Percentiles rank a stretch among this genome's conserved stretches.
phyloP scores from a whole-genome alignment of 1,139 yeast species.

The Pichia sorboxylosa region DNA sequence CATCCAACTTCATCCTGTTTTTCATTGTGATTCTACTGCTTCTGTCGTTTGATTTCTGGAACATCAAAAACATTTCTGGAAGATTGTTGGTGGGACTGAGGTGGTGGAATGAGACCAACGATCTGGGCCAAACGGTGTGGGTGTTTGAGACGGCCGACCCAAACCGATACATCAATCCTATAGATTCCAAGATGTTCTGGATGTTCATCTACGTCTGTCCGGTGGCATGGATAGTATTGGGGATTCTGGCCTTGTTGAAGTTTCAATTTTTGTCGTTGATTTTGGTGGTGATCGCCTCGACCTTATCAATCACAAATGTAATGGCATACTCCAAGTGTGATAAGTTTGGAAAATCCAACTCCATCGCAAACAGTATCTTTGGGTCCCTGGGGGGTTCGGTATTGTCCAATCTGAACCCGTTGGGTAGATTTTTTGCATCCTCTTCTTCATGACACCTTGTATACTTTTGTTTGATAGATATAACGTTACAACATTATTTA shows the following conservation, averaged over 20 bases:
- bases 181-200: conserved; percentile 89
- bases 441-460: background rate
- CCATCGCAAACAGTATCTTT: conserved; percentile 24
- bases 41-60: conserved; percentile 87
- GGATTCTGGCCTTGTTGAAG: conserved; percentile 64
- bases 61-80: conserved; percentile 83
- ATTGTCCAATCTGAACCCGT: conserved; percentile 41
- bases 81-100: conserved; percentile 81
- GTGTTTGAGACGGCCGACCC: conserved; percentile 86
- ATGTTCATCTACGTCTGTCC: conserved; percentile 64
- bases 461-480: background rate
- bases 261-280: conserved; percentile 66
- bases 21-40: conserved; percentile 69
- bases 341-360: conserved; percentile 73
- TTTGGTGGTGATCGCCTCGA: conserved; percentile 52
- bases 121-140: conserved; percentile 69
- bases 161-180: conserved; percentile 71
- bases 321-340: conserved; percentile 88
- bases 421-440: conserved; percentile 19
- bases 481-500: background rate
- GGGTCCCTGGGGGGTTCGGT: conserved; percentile 39
- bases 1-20: conserved; percentile 56
- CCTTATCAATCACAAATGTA: conserved; percentile 68
- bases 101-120: conserved; percentile 80
- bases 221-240: conserved; percentile 61